Evolutionary conservation across 2,329 filamentous ascomycete species (phyloP).

Genomic region (Cordyceps fumosorosea): DNA sequence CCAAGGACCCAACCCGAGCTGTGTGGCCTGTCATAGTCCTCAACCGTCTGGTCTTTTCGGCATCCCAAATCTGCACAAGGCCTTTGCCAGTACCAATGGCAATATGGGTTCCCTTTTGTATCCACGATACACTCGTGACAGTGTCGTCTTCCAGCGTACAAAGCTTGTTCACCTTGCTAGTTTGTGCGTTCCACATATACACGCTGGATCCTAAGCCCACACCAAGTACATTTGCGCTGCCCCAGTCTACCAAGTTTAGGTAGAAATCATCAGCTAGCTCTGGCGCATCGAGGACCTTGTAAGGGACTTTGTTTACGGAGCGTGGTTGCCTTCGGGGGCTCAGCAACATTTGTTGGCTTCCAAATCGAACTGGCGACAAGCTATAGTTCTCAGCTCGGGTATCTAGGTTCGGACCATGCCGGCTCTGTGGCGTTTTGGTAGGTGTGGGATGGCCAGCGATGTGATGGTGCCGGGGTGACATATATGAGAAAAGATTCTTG

Average conservation of each 20-base stretch:
- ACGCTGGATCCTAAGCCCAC: slow-evolving; percentile 90
- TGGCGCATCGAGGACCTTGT: slow-evolving; percentile 94
- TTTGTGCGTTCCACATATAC: slow-evolving; percentile 96
- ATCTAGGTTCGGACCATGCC: slow-evolving; percentile 83
- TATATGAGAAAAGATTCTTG: slow-evolving; percentile 94
- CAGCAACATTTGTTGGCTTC: slow-evolving; percentile 87
- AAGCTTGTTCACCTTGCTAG: slow-evolving; percentile 85
- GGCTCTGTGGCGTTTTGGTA: slow-evolving; percentile 80
- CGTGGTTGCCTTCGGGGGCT: slow-evolving; percentile 83
- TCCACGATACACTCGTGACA: slow-evolving; percentile 97
- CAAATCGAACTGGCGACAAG: slow-evolving; percentile 85
- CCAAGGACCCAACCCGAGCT: slow-evolving; percentile 83
- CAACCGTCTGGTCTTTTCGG: slow-evolving; percentile 73
- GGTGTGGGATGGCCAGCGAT: slow-evolving; percentile 80
- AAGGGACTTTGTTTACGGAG: slow-evolving; percentile 91
- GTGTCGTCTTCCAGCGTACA: slow-evolving; percentile 90
- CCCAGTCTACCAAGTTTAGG: slow-evolving; percentile 95
- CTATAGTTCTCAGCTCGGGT: slow-evolving; percentile 91
- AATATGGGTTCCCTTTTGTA: slow-evolving; percentile 92
- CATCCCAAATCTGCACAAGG: slow-evolving; percentile 96
- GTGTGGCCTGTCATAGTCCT: slow-evolving; percentile 97
- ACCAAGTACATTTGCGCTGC: slow-evolving; percentile 86
- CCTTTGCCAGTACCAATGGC: slow-evolving; percentile 94
- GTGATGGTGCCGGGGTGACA: slow-evolving; percentile 66
- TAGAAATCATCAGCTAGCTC: slow-evolving; percentile 98